Base-by-base conservation (phyloP, 495 filamentous ascomycete species). In the Hyaloscypha bicolor region DNA sequence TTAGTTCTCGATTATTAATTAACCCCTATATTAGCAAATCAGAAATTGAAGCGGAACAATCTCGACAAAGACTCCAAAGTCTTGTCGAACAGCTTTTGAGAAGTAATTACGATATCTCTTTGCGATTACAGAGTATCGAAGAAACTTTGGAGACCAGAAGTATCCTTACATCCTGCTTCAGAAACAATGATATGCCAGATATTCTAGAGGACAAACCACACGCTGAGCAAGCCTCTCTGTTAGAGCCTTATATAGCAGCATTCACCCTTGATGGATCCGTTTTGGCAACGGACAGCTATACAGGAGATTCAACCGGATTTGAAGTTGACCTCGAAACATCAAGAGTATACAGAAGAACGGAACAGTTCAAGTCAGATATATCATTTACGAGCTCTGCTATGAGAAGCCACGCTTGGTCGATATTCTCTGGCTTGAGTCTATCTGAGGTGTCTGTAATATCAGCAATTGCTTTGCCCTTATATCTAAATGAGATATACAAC, bases 401-500 rank as follows among this genome's bases (percentile, higher is more conserved):
- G 16, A 48, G 64, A n/a, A 66, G 55, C 16, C 55, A 59, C 30
- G 55, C 64, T 19, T 66, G 64, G 64, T 66, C 64, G 2, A 45
- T 66, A 16, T 55, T 66, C 21, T 66, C 64, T 4, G 64, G 64
- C 1, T 39, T 66, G 56, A 66, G 64, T 55, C 56, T 66, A 11
- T 66, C 53, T 16, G 16, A 66, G 6, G 51, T 64, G 9, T 64
- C 62, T 22, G 25, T n/a, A 2, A 51, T 66, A 5, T 59, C 64
- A 29, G 57, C 45, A 30, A 42, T 60, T 16, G 64, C 55, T 3
- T 65, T 61, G 12, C 59, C 58, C 21, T 9, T 31, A 35, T 35
- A 58, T 51, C 2, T n/a, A 8, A 2, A 55, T 45, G 22, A 61
- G 81, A 82, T 51, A 81, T 79, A 52, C 88, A 66, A 66, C 35